These are phyloP conservation scores for Pouteria campechiana DNA, from an alignment of 179 eudicot species.

Conservation along the genomic window DNA sequence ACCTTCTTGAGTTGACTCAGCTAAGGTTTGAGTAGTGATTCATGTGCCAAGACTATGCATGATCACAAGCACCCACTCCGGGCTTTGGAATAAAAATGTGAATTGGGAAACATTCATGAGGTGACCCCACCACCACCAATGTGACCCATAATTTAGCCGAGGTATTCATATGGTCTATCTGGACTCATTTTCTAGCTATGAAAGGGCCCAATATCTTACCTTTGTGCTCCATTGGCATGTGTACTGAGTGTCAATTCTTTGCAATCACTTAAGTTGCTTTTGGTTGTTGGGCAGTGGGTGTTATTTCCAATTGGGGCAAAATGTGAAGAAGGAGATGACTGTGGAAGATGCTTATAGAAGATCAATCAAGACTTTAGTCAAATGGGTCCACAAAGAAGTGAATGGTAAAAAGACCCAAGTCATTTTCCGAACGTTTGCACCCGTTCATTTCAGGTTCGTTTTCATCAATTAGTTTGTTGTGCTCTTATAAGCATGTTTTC, in stretches of 20 bases:
- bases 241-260: not conserved
- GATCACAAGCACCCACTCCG: too few species aligned
- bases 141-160: too few species aligned
- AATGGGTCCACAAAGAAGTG: constrained; percentile 53
- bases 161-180: too few species aligned
- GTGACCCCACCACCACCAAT: too few species aligned
- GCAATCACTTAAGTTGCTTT: not conserved
- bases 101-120: too few species aligned
- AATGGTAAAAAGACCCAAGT: constrained; percentile 55
- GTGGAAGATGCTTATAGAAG: constrained; percentile 50
- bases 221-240: not conserved
- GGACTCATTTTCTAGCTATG: not conserved
- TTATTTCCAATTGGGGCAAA: constrained; percentile 67
- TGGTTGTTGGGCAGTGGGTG: constrained; percentile 44
- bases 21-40: too few species aligned
- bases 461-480: too few species aligned
- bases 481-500: too few species aligned
- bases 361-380: constrained; percentile 46
- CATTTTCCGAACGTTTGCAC: constrained; percentile 75
- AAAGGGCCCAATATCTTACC: not conserved
- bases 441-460: constrained; percentile 83
- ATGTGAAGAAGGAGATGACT: constrained; percentile 51
- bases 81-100: too few species aligned
- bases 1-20: too few species aligned
- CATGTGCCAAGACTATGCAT: too few species aligned